These are phyloP conservation scores for Plasmodium fragile DNA, from an alignment of 169 alveolate genomes.

Conservation along the genomic window DNA sequence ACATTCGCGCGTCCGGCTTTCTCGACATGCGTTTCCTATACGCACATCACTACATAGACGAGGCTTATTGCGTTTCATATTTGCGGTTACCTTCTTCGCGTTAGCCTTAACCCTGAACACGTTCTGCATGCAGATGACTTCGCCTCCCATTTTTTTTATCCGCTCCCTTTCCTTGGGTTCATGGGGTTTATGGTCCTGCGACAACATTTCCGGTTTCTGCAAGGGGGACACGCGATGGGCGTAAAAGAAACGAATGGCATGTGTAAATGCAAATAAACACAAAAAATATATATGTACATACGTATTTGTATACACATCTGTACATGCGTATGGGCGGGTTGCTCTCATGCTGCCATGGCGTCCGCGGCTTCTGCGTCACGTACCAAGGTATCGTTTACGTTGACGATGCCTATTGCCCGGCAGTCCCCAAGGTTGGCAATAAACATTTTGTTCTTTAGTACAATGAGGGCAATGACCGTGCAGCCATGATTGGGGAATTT, in stretches of 20 bases:
- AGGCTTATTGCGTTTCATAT: background rate
- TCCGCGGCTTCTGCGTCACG: background rate
- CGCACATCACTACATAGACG: background rate
- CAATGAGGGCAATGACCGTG: slow-evolving; percentile 41
- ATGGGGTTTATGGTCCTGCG: slow-evolving; percentile 69
- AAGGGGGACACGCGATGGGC: background rate
- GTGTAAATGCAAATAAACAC: background rate
- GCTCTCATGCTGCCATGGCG: background rate
- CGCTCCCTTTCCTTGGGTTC: slow-evolving; percentile 75
- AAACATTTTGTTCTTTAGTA: slow-evolving; percentile 66
- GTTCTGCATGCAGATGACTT: slow-evolving; percentile 69
- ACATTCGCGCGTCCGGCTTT: background rate
- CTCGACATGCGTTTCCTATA: background rate
- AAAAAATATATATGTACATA: background rate
- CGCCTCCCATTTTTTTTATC: slow-evolving; percentile 75
- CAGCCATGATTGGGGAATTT: slow-evolving; percentile 74
- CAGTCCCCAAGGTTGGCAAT: slow-evolving; percentile 71
- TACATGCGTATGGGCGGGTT: background rate
- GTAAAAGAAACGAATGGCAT: background rate
- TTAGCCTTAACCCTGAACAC: slow-evolving; percentile 66
- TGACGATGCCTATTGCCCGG: slow-evolving; percentile 73
- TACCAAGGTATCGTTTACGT: slow-evolving; percentile 41
- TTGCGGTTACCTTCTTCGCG: slow-evolving; percentile 37
- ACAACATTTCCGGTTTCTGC: slow-evolving; percentile 45
- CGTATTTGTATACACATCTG: background rate